Conservation (phyloP, 2,329 filamentous ascomycete genomes). For the Paramyrothecium roridum region DNA sequence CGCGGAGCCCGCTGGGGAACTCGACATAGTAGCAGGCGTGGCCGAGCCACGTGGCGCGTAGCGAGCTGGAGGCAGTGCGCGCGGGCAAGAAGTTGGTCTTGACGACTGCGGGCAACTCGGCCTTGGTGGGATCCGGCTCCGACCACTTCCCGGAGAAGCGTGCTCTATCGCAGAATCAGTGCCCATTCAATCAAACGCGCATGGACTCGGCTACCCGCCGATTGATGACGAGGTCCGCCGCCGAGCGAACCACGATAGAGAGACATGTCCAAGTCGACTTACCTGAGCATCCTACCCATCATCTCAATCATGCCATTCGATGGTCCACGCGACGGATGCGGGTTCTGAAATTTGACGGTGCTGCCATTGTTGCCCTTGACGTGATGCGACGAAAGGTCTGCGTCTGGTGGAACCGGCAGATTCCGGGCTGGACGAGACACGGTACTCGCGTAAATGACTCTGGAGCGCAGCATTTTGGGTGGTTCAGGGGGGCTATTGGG, state of each 20-base stretch:
- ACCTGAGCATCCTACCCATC: background rate
- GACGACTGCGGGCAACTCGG: conserved; percentile 63
- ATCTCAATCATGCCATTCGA: background rate
- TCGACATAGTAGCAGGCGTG: conserved; percentile 94
- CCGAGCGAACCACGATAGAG: too few relatives aligned
- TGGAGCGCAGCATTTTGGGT: too few relatives aligned
- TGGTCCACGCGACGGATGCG: background rate
- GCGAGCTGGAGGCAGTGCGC: conserved; percentile 50
- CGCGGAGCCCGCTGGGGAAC: conserved; percentile 79
- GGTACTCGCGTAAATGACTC: too few relatives aligned
- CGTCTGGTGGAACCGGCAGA: too few relatives aligned
- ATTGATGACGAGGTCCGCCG: too few relatives aligned
- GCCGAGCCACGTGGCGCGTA: conserved; percentile 91
- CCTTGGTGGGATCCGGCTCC: conserved; percentile 58
- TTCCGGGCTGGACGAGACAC: too few relatives aligned
- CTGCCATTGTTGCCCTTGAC: background rate
- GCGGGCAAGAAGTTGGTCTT: conserved; percentile 64
- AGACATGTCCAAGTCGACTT: background rate
- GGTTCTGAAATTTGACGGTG: background rate
- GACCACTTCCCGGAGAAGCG: conserved; percentile 21
- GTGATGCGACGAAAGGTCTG: background rate
- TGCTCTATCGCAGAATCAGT: background rate
- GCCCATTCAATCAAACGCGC: too few relatives aligned
- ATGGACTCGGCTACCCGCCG: too few relatives aligned
- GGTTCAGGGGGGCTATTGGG: too few relatives aligned